Evolutionary conservation across 2,329 filamentous ascomycete genomes (phyloP), one percentile per base, ranked within the genome.

Genomic region (Colletotrichum lini): DNA sequence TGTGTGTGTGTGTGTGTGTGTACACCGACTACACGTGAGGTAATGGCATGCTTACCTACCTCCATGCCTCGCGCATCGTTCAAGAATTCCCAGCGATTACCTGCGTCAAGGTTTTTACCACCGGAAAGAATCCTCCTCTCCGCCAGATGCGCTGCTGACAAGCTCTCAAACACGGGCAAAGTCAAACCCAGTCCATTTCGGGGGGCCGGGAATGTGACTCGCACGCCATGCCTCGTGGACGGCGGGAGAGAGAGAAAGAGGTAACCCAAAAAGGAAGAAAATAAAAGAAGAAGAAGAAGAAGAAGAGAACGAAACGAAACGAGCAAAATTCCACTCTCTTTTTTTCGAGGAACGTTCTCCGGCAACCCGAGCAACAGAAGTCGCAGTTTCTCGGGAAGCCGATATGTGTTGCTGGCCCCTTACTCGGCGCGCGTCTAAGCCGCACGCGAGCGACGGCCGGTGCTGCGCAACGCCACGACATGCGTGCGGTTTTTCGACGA

Each of bases 141-240:
- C 18, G 50, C 50, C 54, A 65, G 49, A 59, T 26, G 26, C 26
- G 26, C 26, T 26, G 18, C 45, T 35, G 35, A 45, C 54, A 59
- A 45, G 62, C 26, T 42, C 63, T 42, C 56, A 60, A 66, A 65
- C 49, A 42, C 42, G 40, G 56, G 13, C 30, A 67, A 67, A 71
- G 68, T 67, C 58, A 57, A 71, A 71, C 40, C 23, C 44, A 58
- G 21, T 67, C 68, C 68, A 67, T 67, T 16, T 26, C 4, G 4
- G 26, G 18, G 44, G 42, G 35, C 68, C 45, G n/a, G 68, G 68
- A 58, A 62, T 58, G 35, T 71, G 64, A 67, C 68, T 71, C 68
- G 67, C 57, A 61, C 42, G 26, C 53, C 18, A 35, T 16, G 42
- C 44, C 63, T 50, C 23, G 50, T 60, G 49, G 40, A 35, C 4